phyloP scores from a whole-genome alignment of 2,329 filamentous ascomycete genomes.

The Colletotrichum sp. region DNA sequence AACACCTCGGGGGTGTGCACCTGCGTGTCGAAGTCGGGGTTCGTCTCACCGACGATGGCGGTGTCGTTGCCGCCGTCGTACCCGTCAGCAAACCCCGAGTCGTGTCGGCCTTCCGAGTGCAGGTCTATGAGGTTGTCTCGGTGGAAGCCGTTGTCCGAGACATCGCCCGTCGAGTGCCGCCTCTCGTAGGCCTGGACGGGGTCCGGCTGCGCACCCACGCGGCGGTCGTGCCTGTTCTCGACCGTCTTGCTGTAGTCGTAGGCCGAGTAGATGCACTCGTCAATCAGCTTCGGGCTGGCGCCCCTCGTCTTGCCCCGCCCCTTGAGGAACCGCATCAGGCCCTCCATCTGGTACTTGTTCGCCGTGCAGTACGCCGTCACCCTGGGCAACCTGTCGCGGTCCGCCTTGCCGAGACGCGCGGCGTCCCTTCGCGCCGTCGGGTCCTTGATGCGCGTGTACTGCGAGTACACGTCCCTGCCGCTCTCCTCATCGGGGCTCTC shows the following conservation, averaged over 20 bases:
- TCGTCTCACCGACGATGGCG: constrained; percentile 44
- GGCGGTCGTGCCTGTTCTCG: constrained; percentile 38
- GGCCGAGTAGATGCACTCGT: constrained; percentile 96
- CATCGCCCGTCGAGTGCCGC: constrained; percentile 77
- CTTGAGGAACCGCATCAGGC: constrained; percentile 89
- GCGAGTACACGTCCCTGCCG: constrained; percentile 93
- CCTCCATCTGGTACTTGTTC: constrained; percentile 88
- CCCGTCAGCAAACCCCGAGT: constrained; percentile 34
- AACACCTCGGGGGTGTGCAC: constrained; percentile 95
- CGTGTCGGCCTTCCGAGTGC: constrained; percentile 43
- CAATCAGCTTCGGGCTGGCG: constrained; percentile 88
- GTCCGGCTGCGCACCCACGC: constrained; percentile 30
- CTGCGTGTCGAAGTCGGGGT: constrained; percentile 81
- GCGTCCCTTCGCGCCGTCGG: constrained; percentile 92
- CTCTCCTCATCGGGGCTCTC: constrained; percentile 86
- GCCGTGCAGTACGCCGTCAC: constrained; percentile 98
- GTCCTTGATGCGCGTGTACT: constrained; percentile 97
- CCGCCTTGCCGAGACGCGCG: constrained; percentile 89
- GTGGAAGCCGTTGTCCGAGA: constrained; percentile 60
- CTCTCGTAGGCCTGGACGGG: constrained; percentile 62
- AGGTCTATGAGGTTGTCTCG: constrained; percentile 71
- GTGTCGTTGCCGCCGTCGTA: constrained; percentile 28
- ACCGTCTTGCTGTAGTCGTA: constrained; percentile 74
- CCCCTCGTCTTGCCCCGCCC: constrained; percentile 78
- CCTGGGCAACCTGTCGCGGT: constrained; percentile 83